Conservation (phyloP, 345 rosid species). For the Durio zibethinus region DNA sequence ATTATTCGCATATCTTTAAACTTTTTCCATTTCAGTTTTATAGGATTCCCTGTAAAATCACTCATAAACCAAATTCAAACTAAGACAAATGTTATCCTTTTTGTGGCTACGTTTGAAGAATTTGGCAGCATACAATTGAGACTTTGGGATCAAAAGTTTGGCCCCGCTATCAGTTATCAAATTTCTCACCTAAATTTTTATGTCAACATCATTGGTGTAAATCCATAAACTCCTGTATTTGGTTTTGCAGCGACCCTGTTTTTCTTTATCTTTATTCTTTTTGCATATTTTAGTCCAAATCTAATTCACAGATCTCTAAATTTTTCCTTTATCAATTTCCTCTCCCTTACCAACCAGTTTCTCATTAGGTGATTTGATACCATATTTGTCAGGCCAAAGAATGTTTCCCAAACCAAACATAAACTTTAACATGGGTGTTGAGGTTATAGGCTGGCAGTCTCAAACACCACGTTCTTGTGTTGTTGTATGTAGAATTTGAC, state of each 20-base stretch:
- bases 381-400: neutral
- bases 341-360: neutral
- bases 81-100: too few relatives aligned
- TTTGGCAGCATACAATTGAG: neutral
- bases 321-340: neutral
- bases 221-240: slow-evolving; percentile 2
- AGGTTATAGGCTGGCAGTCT: neutral
- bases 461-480: neutral
- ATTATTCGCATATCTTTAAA: too few relatives aligned
- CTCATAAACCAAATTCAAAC: too few relatives aligned
- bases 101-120: neutral
- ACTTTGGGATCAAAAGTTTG: too few relatives aligned
- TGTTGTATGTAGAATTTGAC: too few relatives aligned
- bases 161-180: neutral
- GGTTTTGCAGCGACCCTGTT: neutral
- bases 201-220: neutral
- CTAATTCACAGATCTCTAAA: neutral
- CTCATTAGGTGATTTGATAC: neutral
- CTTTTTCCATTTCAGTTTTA: too few relatives aligned
- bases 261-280: slow-evolving; percentile 8
- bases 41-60: too few relatives aligned
- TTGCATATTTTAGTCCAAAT: neutral
- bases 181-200: neutral
- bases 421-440: neutral
- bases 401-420: slow-evolving; percentile 3